Percentiles rank a stretch among this genome's conserved stretches.
Conservation (phyloP, 345 rosid genomes). For the Corchorus olitorius region DNA sequence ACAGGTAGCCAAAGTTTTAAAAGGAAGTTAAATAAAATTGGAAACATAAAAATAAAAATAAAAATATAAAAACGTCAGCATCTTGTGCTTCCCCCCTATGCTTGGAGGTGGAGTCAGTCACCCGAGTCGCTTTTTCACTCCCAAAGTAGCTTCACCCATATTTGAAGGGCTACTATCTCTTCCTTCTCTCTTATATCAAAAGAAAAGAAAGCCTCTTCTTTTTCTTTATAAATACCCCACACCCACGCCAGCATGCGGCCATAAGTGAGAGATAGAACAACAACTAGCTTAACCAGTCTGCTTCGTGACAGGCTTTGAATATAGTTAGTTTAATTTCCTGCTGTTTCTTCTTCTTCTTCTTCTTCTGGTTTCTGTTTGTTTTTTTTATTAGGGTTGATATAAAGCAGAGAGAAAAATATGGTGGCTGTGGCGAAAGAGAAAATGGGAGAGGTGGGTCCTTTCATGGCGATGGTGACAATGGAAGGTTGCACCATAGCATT, state of each 20-base stretch:
- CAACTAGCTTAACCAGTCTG: not conserved
- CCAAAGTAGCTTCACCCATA: slow-evolving; percentile 40
- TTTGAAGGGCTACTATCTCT: slow-evolving; percentile 51
- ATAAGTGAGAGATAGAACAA: not conserved
- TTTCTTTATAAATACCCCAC: slow-evolving; percentile 15
- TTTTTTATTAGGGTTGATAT: not conserved
- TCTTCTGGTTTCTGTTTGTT: not conserved
- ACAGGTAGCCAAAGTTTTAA: not conserved
- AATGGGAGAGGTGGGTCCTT: slow-evolving; percentile 43
- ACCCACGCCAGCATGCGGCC: not conserved
- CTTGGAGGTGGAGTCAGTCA: slow-evolving; percentile 35
- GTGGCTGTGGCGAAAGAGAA: slow-evolving; percentile 13
- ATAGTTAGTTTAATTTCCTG: not conserved
- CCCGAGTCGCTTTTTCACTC: slow-evolving; percentile 71
- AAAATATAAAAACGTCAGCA: not conserved
- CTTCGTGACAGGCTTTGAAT: not conserved
- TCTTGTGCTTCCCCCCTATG: slow-evolving; percentile 30
- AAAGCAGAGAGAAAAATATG: too few species aligned
- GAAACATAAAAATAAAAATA: too few species aligned
- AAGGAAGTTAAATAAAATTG: not conserved
- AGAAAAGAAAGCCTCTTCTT: not conserved
- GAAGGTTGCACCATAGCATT: slow-evolving; percentile 76
- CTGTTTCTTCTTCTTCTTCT: not conserved
- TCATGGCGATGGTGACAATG: slow-evolving; percentile 60
- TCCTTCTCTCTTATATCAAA: not conserved